phyloP scores from a whole-genome alignment of 352 stramenopile genomes.

The Peronosclerospora sorghi region DNA sequence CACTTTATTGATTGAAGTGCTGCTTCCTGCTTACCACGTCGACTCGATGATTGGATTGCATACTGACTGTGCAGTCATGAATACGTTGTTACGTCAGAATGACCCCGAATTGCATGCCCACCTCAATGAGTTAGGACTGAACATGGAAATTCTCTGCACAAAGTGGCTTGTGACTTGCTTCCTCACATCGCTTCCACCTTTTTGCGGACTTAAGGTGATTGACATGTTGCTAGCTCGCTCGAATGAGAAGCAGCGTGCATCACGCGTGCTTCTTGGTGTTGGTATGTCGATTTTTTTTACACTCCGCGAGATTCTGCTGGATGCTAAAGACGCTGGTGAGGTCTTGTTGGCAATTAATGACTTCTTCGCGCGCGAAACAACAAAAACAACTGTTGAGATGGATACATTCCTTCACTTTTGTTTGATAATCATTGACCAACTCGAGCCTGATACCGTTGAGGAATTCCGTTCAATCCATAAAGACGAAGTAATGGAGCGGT shows the following conservation, averaged over 20 bases:
- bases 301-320: slow-evolving; percentile 38
- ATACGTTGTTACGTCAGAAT: slow-evolving; percentile 69
- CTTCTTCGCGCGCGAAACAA: slow-evolving; percentile 63
- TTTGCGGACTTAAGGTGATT: slow-evolving; percentile 66
- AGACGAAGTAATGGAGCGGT: slow-evolving; percentile 73
- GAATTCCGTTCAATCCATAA: slow-evolving; percentile 67
- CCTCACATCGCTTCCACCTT: slow-evolving; percentile 56
- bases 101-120: slow-evolving; percentile 60
- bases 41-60: slow-evolving; percentile 81
- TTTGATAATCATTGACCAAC: slow-evolving; percentile 51
- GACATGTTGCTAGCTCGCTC: slow-evolving; percentile 63
- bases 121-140: slow-evolving; percentile 60
- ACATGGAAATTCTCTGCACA: slow-evolving; percentile 84
- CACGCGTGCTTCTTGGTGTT: slow-evolving; percentile 56
- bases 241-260: slow-evolving; percentile 52
- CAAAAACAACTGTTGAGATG: slow-evolving; percentile 57
- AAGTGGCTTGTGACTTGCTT: slow-evolving; percentile 86
- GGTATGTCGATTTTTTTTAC: slow-evolving; percentile 75
- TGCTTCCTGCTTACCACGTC: slow-evolving; percentile 70
- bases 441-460: slow-evolving; percentile 60
- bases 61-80: slow-evolving; percentile 73
- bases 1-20: slow-evolving; percentile 58
- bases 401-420: slow-evolving; percentile 59
- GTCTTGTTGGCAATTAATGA: slow-evolving; percentile 71
- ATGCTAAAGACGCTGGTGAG: slow-evolving; percentile 67